Evolutionary conservation across 306 rosid species (phyloP).

Genomic region (Lathyrus aphaca): DNA sequence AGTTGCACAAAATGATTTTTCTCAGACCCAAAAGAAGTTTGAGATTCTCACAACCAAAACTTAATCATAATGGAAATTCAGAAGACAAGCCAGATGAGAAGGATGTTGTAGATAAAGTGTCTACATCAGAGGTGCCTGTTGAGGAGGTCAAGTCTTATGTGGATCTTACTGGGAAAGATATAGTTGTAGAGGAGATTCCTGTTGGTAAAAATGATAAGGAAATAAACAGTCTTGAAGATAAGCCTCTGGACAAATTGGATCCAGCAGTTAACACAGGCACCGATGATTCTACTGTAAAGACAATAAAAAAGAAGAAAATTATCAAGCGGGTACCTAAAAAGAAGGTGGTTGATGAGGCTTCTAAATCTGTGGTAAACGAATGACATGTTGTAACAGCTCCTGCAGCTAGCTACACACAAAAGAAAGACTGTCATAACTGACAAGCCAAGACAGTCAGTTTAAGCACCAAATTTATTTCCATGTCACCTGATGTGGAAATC

Average conservation of each 20-base stretch:
- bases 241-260: conserved; percentile 57
- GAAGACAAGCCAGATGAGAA: conserved; percentile 53
- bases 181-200: conserved; percentile 45
- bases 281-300: conserved; percentile 54
- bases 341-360: conserved; percentile 59
- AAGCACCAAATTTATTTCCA: no score
- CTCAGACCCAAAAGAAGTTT: no score
- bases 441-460: no score
- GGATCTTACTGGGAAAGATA: conserved; percentile 48
- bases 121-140: conserved; percentile 45
- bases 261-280: conserved; percentile 43
- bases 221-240: conserved; percentile 50
- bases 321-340: conserved; percentile 83
- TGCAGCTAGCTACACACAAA: no score
- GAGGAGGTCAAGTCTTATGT: conserved; percentile 52
- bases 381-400: conserved; percentile 39
- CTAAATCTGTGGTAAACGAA: conserved; percentile 47
- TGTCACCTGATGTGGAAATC: no score
- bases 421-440: no score
- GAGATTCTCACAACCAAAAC: no score
- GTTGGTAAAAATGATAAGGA: conserved; percentile 50
- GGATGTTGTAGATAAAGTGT: conserved; percentile 49
- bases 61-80: no score
- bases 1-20: no score
- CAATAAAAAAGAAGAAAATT: conserved; percentile 74